Evolutionary conservation across 2,329 filamentous ascomycete species (phyloP).

Genomic region (Aspergillus ochraceus): DNA sequence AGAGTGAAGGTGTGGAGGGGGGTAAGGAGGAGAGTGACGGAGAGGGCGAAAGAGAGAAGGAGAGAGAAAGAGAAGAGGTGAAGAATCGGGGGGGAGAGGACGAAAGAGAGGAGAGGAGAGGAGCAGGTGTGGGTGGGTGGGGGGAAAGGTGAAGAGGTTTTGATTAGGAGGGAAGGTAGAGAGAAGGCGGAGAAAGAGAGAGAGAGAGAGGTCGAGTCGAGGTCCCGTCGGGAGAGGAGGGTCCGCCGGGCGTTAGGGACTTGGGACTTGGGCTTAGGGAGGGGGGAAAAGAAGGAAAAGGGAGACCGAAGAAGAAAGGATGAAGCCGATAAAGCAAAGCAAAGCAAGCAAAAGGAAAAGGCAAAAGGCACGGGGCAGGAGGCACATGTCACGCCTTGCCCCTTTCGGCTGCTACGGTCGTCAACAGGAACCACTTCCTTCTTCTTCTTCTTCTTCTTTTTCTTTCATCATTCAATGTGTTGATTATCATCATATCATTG

Average conservation of each 20-base stretch:
- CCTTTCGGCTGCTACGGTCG: conserved; percentile 23
- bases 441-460: background rate
- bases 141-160: background rate
- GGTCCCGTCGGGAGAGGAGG: too few relatives aligned
- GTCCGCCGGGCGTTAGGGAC: too few relatives aligned
- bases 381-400: conserved; percentile 28
- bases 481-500: too few relatives aligned
- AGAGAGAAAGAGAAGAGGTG: conserved; percentile 6
- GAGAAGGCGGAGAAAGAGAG: background rate
- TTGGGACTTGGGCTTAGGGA: too few relatives aligned
- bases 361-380: conserved; percentile 23
- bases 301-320: background rate
- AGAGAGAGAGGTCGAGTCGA: background rate
- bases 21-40: background rate
- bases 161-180: background rate
- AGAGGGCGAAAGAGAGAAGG: conserved; percentile 8
- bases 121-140: background rate
- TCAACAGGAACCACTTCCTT: conserved; percentile 15
- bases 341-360: background rate
- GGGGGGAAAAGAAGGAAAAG: background rate
- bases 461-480: background rate
- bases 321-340: background rate
- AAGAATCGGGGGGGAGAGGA: background rate
- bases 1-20: conserved; percentile 6
- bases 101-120: background rate